Evolutionary conservation across 2,329 filamentous ascomycete genomes (phyloP).

Genomic region (Ophiostoma tasmaniense): DNA sequence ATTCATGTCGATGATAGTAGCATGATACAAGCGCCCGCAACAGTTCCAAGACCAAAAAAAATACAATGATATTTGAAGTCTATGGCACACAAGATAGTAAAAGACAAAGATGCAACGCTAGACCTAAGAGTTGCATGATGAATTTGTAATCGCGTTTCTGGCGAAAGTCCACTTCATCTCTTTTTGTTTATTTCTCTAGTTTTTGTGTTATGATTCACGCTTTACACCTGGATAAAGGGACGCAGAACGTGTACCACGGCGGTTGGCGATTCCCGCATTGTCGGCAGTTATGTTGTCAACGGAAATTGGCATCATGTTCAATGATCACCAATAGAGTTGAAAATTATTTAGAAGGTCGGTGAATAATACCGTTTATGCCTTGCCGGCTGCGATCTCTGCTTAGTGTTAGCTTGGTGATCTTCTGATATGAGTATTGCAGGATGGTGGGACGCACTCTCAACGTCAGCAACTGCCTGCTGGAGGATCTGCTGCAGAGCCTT

Average conservation of each 20-base stretch:
- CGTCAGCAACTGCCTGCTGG: constrained; percentile 88
- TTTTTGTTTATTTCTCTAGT: neutral
- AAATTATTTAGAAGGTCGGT: neutral
- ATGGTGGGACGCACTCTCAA: constrained; percentile 60
- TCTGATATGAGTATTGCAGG: neutral
- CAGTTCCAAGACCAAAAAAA: neutral
- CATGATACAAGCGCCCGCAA: neutral
- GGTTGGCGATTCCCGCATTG: neutral
- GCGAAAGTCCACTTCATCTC: neutral
- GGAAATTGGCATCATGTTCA: neutral
- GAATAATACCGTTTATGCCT: constrained; percentile 45
- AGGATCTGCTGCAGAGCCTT: constrained; percentile 96
- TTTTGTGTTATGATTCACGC: neutral
- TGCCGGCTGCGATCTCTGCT: constrained; percentile 48
- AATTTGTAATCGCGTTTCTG: neutral
- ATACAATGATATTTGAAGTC: constrained; percentile 18
- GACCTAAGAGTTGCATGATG: neutral
- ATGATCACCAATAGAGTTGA: constrained; percentile 22
- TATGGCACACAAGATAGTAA: constrained; percentile 21
- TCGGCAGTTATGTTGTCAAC: neutral
- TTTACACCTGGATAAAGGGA: neutral
- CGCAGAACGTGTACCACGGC: neutral
- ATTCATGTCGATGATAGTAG: neutral
- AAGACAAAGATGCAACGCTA: constrained; percentile 6
- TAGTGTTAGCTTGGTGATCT: constrained; percentile 31